A percentile compares a stretch with the other conserved stretches of the same genome.
phyloP scores from a whole-genome alignment of 208 protist genomes.

The Leishmania tarentolae region DNA sequence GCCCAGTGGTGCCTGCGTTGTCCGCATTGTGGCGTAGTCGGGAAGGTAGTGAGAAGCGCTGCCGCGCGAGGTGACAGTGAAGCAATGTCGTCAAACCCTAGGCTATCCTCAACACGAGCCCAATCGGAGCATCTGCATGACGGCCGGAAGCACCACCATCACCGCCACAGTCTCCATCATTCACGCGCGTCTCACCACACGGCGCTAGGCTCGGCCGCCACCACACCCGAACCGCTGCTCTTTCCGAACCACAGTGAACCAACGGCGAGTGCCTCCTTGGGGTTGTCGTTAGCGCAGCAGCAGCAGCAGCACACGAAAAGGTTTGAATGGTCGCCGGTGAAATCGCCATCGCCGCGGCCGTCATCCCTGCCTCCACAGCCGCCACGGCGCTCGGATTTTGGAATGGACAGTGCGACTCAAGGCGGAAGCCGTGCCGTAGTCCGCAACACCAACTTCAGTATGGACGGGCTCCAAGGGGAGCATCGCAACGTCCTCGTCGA shows the following conservation, averaged over 20 bases:
- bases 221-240: background rate
- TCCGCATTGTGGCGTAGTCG: conserved; percentile 23
- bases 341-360: background rate
- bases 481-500: background rate
- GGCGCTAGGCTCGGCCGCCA: background rate
- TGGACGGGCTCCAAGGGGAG: background rate
- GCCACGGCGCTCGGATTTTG: background rate
- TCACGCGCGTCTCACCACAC: background rate
- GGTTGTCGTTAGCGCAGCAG: background rate
- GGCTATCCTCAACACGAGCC: background rate
- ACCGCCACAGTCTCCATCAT: background rate
- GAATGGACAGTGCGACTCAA: background rate
- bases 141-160: background rate
- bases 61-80: background rate
- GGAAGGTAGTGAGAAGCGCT: conserved; percentile 13
- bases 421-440: background rate
- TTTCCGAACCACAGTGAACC: conserved; percentile 10
- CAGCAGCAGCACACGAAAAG: conserved; percentile 10
- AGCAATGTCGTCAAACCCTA: background rate
- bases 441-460: background rate
- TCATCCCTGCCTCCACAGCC: background rate
- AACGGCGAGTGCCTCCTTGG: background rate
- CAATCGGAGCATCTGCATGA: conserved; percentile 7
- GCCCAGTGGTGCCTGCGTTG: conserved; percentile 30
- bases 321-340: background rate